Evolutionary conservation across 805 yeast species (phyloP).

Genomic region (Sugiyamaella smithiae): DNA sequence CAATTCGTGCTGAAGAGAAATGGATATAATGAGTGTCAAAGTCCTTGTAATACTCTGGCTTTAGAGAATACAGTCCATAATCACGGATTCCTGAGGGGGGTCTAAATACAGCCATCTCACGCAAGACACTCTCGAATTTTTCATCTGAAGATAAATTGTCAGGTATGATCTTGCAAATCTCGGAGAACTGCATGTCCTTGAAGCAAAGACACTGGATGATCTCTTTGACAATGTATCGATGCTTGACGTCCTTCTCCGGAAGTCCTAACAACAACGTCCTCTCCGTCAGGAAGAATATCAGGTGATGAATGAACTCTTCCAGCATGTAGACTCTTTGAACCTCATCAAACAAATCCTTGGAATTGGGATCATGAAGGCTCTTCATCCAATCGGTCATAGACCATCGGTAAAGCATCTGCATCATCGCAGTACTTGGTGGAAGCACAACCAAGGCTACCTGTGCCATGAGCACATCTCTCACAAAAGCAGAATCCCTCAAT

Average conservation of each 20-base stretch:
- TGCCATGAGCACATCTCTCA: conserved; percentile 69
- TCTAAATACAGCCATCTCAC: conserved; percentile 55
- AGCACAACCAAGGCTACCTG: conserved; percentile 59
- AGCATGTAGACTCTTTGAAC: conserved; percentile 55
- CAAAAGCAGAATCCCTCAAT: conserved; percentile 76
- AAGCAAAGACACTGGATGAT: conserved; percentile 83
- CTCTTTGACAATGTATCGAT: conserved; percentile 57
- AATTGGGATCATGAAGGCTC: conserved; percentile 34
- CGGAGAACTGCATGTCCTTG: conserved; percentile 67
- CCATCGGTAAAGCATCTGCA: conserved; percentile 69
- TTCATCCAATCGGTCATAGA: conserved; percentile 34
- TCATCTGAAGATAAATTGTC: conserved; percentile 74
- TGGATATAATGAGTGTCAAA: conserved; percentile 85
- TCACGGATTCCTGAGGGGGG: conserved; percentile 60
- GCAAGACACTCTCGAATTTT: conserved; percentile 61
- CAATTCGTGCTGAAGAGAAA: conserved; percentile 72
- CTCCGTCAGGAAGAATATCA: conserved; percentile 68
- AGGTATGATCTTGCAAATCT: conserved; percentile 64
- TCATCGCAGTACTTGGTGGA: conserved; percentile 54
- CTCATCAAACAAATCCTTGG: conserved; percentile 38
- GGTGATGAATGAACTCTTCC: conserved; percentile 71
- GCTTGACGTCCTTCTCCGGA: conserved; percentile 46
- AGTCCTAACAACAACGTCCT: conserved; percentile 54
- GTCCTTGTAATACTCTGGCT: conserved; percentile 47
- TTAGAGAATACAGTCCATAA: conserved; percentile 65